These are phyloP conservation scores for Trypanosoma platydactyli DNA, from an alignment of 208 protist genomes.

Conservation along the genomic window DNA sequence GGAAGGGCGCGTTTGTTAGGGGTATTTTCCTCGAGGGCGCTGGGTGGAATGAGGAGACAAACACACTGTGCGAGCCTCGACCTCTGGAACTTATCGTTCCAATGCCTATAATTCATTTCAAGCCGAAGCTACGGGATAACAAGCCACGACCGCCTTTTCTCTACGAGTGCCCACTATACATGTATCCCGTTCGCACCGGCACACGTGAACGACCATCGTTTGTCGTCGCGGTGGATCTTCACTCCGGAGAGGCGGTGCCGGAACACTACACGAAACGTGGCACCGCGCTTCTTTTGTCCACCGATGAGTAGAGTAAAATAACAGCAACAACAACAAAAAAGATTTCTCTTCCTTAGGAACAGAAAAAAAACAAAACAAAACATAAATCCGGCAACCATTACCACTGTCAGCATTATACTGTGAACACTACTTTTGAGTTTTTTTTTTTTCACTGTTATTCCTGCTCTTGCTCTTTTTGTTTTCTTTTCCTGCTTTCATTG, in stretches of 20 bases:
- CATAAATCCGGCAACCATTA: too few relatives aligned
- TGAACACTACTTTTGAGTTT: slow-evolving; percentile 6
- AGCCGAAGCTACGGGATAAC: slow-evolving; percentile 90
- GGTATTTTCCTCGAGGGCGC: slow-evolving; percentile 98
- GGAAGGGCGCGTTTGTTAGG: slow-evolving; percentile 96
- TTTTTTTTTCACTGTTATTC: slow-evolving; percentile 9
- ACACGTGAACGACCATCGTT: slow-evolving; percentile 95
- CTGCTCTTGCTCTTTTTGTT: slow-evolving; percentile 15
- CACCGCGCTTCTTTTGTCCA: slow-evolving; percentile 96
- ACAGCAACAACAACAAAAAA: slow-evolving; percentile 7
- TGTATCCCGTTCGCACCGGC: slow-evolving; percentile 97
- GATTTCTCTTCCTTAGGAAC: background rate
- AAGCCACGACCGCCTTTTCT: slow-evolving; percentile 80
- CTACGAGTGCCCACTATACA: slow-evolving; percentile 97
- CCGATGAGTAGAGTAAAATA: slow-evolving; percentile 66
- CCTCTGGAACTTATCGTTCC: slow-evolving; percentile 95
- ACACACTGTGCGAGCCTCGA: slow-evolving; percentile 93
- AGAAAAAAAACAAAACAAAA: slow-evolving; percentile 8
- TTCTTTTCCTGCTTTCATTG: slow-evolving; percentile 14
- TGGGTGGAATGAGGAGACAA: slow-evolving; percentile 91
- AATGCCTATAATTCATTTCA: slow-evolving; percentile 99
- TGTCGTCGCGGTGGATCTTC: slow-evolving; percentile 95
- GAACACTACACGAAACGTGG: slow-evolving; percentile 98
- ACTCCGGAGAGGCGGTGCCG: slow-evolving; percentile 87
- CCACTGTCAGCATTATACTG: too few relatives aligned